These are phyloP conservation scores for Pseudogymnoascus sp. DNA, from an alignment of 2,329 filamentous ascomycete genomes.

Conservation along the genomic window DNA sequence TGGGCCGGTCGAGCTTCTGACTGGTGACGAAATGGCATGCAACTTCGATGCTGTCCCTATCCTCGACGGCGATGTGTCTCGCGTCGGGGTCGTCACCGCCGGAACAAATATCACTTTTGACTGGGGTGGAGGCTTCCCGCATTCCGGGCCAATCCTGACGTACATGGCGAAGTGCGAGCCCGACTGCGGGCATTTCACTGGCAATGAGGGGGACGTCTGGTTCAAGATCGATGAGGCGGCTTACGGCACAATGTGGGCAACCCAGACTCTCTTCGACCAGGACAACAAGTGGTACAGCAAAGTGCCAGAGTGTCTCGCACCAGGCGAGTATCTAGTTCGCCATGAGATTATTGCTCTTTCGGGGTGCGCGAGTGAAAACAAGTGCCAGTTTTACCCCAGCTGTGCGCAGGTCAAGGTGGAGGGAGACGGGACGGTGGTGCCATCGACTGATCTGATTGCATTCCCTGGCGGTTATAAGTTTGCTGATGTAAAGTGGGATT, in stretches of 20 bases:
- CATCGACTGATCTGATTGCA: neutral
- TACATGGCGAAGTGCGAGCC: slow-evolving; percentile 14
- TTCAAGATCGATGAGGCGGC: slow-evolving; percentile 13
- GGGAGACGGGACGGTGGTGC: neutral
- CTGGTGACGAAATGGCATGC: slow-evolving; percentile 9
- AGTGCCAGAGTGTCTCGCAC: slow-evolving; percentile 11
- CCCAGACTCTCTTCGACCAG: slow-evolving; percentile 10
- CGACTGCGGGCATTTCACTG: slow-evolving; percentile 13
- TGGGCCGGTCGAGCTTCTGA: slow-evolving; percentile 9
- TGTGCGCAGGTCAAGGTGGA: slow-evolving; percentile 13
- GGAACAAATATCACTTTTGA: slow-evolving; percentile 11
- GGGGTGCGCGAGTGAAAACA: neutral
- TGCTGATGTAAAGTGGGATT: neutral
- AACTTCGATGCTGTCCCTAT: slow-evolving; percentile 12
- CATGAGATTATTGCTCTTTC: slow-evolving; percentile 13
- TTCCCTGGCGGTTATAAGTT: slow-evolving; percentile 12
- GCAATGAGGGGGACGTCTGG: slow-evolving; percentile 9
- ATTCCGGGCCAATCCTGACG: slow-evolving; percentile 12
- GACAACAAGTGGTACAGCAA: slow-evolving; percentile 9
- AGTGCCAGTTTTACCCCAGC: slow-evolving; percentile 13
- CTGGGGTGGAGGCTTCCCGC: slow-evolving; percentile 5
- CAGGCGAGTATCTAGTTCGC: slow-evolving; percentile 14
- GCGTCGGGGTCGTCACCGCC: slow-evolving; percentile 7
- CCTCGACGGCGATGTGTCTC: slow-evolving; percentile 10
- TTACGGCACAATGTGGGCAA: slow-evolving; percentile 11